These are phyloP conservation scores for Lepidium aucheri DNA, from an alignment of 345 rosid species.

Conservation along the genomic window DNA sequence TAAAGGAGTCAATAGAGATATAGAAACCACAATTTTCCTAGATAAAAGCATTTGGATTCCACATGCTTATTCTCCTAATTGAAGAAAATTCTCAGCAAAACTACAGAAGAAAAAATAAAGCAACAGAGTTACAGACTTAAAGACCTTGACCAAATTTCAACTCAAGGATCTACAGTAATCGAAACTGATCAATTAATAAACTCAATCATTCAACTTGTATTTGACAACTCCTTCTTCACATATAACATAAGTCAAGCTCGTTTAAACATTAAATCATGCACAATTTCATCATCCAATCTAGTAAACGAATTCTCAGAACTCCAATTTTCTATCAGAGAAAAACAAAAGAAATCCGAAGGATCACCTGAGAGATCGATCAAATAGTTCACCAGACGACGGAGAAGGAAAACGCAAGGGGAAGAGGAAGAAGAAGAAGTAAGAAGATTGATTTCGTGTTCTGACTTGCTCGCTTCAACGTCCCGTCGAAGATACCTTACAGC, in stretches of 20 bases:
- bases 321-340: not conserved
- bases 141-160: not conserved
- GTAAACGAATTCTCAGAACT: not conserved
- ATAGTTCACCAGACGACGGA: not conserved
- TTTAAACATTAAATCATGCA: not conserved
- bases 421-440: not conserved
- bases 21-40: not conserved
- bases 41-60: not conserved
- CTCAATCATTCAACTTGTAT: not conserved
- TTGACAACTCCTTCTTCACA: not conserved
- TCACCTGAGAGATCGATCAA: conserved; percentile 21
- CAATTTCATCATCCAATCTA: not conserved
- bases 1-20: not conserved
- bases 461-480: conserved; percentile 13
- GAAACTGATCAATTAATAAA: not conserved
- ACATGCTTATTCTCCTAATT: conserved; percentile 6
- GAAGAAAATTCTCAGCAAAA: not conserved
- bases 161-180: conserved; percentile 2
- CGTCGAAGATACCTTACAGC: conserved; percentile 8
- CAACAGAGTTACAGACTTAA: not conserved
- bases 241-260: not conserved
- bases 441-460: conserved; percentile 9
- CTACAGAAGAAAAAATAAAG: not conserved
- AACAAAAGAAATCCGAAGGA: not conserved
- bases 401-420: not conserved